These are phyloP conservation scores for Elongisporangium senticosum DNA, from an alignment of 352 stramenopile species.

Conservation along the genomic window DNA sequence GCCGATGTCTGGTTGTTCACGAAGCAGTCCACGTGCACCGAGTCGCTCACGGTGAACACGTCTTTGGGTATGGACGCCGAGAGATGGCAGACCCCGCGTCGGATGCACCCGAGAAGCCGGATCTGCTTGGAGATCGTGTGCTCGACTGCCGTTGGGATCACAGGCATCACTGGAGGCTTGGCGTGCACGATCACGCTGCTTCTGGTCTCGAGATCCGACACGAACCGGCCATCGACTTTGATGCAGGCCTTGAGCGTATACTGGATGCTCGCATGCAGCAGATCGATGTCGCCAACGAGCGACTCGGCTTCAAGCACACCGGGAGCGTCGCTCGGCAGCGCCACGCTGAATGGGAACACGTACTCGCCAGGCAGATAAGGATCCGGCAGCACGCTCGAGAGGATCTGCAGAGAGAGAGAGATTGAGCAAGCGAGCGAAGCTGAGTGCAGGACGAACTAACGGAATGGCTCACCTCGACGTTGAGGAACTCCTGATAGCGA, in stretches of 20 bases:
- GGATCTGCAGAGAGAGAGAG: constrained; percentile 22
- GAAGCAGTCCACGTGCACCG: constrained; percentile 55
- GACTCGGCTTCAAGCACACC: constrained; percentile 54
- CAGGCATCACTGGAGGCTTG: constrained; percentile 7
- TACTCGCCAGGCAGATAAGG: constrained; percentile 60
- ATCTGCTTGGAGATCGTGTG: constrained; percentile 62
- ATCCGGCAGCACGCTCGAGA: constrained; percentile 39
- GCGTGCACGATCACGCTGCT: constrained; percentile 44
- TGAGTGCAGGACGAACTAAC: too few species aligned
- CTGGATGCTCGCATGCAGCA: constrained; percentile 66
- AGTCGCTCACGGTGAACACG: constrained; percentile 50
- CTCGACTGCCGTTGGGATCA: constrained; percentile 31
- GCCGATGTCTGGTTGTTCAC: constrained; percentile 68
- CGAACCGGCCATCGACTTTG: constrained; percentile 61
- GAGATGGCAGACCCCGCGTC: constrained; percentile 52
- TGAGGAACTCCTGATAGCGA: constrained; percentile 60
- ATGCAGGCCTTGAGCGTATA: constrained; percentile 67
- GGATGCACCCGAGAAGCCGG: constrained; percentile 46
- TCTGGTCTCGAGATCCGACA: constrained; percentile 61
- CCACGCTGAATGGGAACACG: constrained; percentile 62
- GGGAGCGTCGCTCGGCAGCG: constrained; percentile 42
- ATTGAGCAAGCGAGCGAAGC: not conserved
- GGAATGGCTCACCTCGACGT: constrained; percentile 31
- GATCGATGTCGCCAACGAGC: constrained; percentile 39
- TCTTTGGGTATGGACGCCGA: constrained; percentile 62